A percentile compares a stretch with the other conserved stretches of the same genome.
Evolutionary conservation across 495 filamentous ascomycete species (phyloP).

Genomic region (Hapsidospora chrysogenum): DNA sequence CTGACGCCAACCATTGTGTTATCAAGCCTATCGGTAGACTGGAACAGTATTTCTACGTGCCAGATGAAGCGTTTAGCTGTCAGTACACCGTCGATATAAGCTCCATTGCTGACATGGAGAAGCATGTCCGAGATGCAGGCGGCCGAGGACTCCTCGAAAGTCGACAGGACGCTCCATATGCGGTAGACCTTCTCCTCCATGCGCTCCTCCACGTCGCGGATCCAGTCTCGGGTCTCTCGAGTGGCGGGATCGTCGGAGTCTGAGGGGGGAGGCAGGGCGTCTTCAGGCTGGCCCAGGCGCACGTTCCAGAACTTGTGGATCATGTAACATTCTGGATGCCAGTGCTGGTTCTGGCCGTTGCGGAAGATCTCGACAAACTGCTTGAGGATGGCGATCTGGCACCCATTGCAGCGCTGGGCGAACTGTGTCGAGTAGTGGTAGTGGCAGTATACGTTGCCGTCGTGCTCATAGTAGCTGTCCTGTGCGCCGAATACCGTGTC

Average conservation of each 20-base stretch:
- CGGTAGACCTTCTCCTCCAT: constrained; percentile 97
- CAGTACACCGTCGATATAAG: constrained; percentile 85
- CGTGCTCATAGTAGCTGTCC: constrained; percentile 98
- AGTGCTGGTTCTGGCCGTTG: constrained; percentile 95
- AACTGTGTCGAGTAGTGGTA: constrained; percentile 98
- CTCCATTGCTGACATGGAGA: constrained; percentile 94
- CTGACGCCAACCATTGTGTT: constrained; percentile 47
- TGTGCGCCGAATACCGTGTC: constrained; percentile 94
- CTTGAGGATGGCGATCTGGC: constrained; percentile 94
- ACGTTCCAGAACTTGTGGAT: constrained; percentile 99
- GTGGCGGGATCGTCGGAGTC: constrained; percentile 43
- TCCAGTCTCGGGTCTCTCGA: constrained; percentile 55
- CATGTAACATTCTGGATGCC: constrained; percentile 99
- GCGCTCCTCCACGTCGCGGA: constrained; percentile 73
- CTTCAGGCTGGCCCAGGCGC: constrained; percentile 43
- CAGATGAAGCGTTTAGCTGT: constrained; percentile 95
- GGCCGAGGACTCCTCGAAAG: constrained; percentile 93
- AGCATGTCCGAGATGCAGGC: constrained; percentile 99
- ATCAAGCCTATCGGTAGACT: constrained; percentile 73
- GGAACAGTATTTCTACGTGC: constrained; percentile 88
- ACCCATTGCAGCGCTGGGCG: constrained; percentile 89
- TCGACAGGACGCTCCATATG: constrained; percentile 95
- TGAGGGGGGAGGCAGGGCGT: constrained; percentile 22
- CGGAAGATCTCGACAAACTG: constrained; percentile 98
- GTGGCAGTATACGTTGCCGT: constrained; percentile 92